Evolutionary conservation across 2,329 filamentous ascomycete species (phyloP), one percentile per base, ranked within the genome.

Genomic region (Pestalotiopsis sp.): DNA sequence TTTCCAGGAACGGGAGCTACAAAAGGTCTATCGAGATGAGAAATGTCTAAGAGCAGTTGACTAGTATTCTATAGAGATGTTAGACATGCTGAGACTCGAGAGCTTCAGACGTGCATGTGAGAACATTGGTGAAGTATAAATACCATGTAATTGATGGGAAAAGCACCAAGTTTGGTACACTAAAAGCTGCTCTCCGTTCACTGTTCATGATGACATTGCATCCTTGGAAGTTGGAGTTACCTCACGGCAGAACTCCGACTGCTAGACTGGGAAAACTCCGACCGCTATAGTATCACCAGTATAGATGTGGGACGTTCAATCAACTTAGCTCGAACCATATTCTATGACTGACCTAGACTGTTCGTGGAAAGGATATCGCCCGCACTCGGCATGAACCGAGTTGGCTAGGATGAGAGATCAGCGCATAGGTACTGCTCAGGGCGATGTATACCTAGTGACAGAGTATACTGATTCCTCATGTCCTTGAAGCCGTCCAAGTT

Each of bases 211-310:
- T 31, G 27, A 31, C 27, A 7, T 31, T 31, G 17, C 20, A 17
- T 52, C 7, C 45, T 52, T n/a, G 14, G 17, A n/a, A 59, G 20
- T 27, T 59, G 20, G 27, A 31, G 25, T 13, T 6, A 59, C 23
- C 27, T 25, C 13, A 52, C 45, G 45, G 45, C 45, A 52, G 17
- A 57, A 65, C 63, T 57, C 49, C 63, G 63, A 65, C 63, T 17
- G 11, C 39, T 36, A 65, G 41, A 36, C 25, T 56, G 14, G 25
- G 25, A 31, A 65, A 57, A 65, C 63, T 65, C 63, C 63, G 63
- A 65, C 49, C 31, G 23, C n/a, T 65, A 65, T 65, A 65, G n/a
- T 25, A 65, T 56, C 27, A 23, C 45, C 25, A 36, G 63, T 65
- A 65, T 65, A 57, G 63, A 65, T 56, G 63, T 65, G 63, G 63